Evolutionary conservation across 768 basidiomycete genomes (phyloP).

Genomic region (Russula brevipes): DNA sequence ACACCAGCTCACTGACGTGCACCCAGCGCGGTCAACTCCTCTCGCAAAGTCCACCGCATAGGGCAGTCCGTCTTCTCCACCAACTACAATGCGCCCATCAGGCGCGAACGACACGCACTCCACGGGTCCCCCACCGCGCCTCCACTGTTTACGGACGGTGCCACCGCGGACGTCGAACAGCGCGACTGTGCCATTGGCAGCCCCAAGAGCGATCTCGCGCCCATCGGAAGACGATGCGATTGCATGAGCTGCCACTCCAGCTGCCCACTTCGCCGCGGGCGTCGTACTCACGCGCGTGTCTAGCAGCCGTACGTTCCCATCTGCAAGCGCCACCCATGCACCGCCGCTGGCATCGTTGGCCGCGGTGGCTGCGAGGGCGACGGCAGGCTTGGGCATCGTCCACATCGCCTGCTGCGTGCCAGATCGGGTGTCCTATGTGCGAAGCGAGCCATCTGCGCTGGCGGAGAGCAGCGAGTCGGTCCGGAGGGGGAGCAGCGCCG

Average conservation of each 20-base stretch:
- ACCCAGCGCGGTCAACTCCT: not conserved
- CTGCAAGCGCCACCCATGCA: conserved; percentile 18
- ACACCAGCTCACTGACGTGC: conserved; percentile 22
- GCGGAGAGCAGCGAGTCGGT: conserved; percentile 18
- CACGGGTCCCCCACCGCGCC: conserved; percentile 14
- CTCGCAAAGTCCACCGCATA: conserved; percentile 16
- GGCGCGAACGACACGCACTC: conserved; percentile 11
- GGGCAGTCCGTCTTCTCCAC: conserved; percentile 25
- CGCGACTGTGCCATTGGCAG: conserved; percentile 10
- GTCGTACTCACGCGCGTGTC: conserved; percentile 15
- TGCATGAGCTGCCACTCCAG: conserved; percentile 12
- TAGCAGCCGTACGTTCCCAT: conserved; percentile 12
- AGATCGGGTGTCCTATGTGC: conserved; percentile 21
- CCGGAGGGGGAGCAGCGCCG: conserved; percentile 13
- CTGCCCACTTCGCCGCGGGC: conserved; percentile 1
- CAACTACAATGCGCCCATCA: conserved; percentile 16
- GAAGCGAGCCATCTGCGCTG: conserved; percentile 20
- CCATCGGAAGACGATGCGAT: conserved; percentile 12
- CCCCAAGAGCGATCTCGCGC: conserved; percentile 16
- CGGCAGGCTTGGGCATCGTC: conserved; percentile 9
- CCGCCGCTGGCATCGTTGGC: not conserved
- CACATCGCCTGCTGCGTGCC: conserved; percentile 14
- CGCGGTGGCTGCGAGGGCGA: not conserved
- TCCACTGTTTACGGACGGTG: conserved; percentile 16
- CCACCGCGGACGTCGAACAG: conserved; percentile 18